Evolutionary conservation across 805 yeast species (phyloP), one percentile per base, ranked within the genome.

Genomic region (Debaryomyces maramus): DNA sequence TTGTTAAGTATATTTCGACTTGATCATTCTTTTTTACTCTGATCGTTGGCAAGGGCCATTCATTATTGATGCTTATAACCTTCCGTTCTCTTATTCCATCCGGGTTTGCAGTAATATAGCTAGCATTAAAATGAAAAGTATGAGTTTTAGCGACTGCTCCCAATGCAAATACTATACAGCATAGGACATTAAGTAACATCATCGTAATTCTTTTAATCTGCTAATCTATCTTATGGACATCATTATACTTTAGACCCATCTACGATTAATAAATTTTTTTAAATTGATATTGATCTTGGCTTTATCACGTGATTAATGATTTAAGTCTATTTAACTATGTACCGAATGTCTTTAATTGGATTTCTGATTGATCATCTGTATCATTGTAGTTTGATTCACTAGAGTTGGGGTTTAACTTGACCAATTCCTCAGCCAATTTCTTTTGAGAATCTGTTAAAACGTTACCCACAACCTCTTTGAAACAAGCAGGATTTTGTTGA

Each of bases 1-100:
- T 71, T 19, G 60, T 52, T 26, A 69, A 53, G 46, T 65, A 53
- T 27, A 71, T 61, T 13, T 58, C 39, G 6, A 76, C 66, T 13
- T 72, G 55, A 47, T 76, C 81, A 42, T 65, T 56, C 33, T 48
- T 48, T 19, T 54, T 54, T n/a, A 67, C 70, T 23, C 64, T 42
- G 24, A 71, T 66, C 11, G 60, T 57, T 11, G 77, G 77, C 32
- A 61, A 47, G 1, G 77, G 77, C 75, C 75, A 70, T 37, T 65
- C 46, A 41, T 59, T 56, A 53, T 83, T 83, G 60, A 83, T 72
- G 1, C 83, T 82, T 18, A 83, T 75, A 32, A 80, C 77, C 27
- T 66, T 59, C 27, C 88, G 61, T 39, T 65, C 71, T 32, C 52
- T 52, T 17, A 61, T 48, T 4, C 85, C 85, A 46, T 82, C 88